Base-by-base conservation (phyloP, 805 yeast species). In the Candida ponderosae region DNA sequence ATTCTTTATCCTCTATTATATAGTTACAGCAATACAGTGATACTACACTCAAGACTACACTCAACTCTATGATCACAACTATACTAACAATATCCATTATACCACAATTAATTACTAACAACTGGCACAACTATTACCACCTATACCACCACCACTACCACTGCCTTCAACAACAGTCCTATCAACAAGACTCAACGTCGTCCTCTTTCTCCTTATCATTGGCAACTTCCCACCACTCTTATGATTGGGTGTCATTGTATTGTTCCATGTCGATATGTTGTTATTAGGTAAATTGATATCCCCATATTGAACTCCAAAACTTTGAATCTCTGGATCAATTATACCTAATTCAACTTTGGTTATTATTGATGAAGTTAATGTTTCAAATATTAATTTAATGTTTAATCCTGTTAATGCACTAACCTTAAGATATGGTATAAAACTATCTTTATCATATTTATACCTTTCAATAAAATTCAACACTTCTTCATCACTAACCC, bases 221-320 rank as follows among this genome's bases (percentile, higher is more conserved):
- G n/a, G n/a, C n/a, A n/a, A n/a, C n/a, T n/a, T n/a, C n/a, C n/a
- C n/a, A n/a, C n/a, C n/a, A n/a, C 31, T 15, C 21, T 23, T 20
- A 9, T 18, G 18, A 6, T 13, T 18, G 13, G 18, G 13, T 20
- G 27, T 17, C 13, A 10, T 2, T 6, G 11, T 23, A 9, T 17
- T 23, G 10, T 19, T 6, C 18, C 13, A 35, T 31, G 13, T 33
- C 21, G 11, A 7, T 33, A 11, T 21, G 34, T 61, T 66, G 63
- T 65, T 56, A 15, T 51, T 49, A 4, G 66, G 62, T 14, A 61
- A n/a, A n/a, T n/a, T 46, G 5, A 46, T 27, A 35, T 67, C 70
- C n/a, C 77, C 77, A 40, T 68, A 71, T 41, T 72, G 77, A 3
- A 71, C 74, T 2, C 77, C 77, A 29, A 59, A 57, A 33, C 60